Conservation (phyloP, 345 rosid species). For the Cardamine chenopodiifolia region DNA sequence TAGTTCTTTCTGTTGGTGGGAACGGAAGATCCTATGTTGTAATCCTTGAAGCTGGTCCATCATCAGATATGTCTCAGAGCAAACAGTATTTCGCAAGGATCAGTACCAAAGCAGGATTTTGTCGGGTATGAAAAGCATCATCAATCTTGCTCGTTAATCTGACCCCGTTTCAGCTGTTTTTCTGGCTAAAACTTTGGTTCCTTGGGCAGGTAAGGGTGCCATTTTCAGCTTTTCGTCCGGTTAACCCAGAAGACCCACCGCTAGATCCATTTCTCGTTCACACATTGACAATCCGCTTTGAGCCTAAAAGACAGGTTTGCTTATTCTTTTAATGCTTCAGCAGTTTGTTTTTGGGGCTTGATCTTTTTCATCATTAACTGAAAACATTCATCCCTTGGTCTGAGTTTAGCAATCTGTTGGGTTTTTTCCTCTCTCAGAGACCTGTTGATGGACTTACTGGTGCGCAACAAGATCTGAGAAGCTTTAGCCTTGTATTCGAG, state of each 20-base stretch:
- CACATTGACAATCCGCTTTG: conserved; percentile 91
- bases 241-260: conserved; percentile 92
- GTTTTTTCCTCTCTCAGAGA: conserved; percentile 55
- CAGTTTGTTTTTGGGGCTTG: background rate
- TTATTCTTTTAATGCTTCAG: conserved; percentile 3
- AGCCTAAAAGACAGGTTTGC: conserved; percentile 91
- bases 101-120: conserved; percentile 88
- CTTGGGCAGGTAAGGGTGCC: conserved; percentile 86
- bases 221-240: conserved; percentile 91
- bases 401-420: conserved; percentile 8
- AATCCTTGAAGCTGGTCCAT: conserved; percentile 97
- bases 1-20: conserved; percentile 92
- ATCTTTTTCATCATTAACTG: background rate
- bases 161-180: background rate
- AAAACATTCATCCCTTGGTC: conserved; percentile 2
- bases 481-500: conserved; percentile 80
- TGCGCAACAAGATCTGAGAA: conserved; percentile 75
- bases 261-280: conserved; percentile 93
- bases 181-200: conserved; percentile 31
- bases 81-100: conserved; percentile 87
- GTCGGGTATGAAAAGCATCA: conserved; percentile 62
- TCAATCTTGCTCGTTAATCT: background rate
- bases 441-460: conserved; percentile 66
- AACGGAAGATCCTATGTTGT: conserved; percentile 92
- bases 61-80: conserved; percentile 82